phyloP scores from a whole-genome alignment of 2,329 filamentous ascomycete genomes.

The Xylariaceae sp. region DNA sequence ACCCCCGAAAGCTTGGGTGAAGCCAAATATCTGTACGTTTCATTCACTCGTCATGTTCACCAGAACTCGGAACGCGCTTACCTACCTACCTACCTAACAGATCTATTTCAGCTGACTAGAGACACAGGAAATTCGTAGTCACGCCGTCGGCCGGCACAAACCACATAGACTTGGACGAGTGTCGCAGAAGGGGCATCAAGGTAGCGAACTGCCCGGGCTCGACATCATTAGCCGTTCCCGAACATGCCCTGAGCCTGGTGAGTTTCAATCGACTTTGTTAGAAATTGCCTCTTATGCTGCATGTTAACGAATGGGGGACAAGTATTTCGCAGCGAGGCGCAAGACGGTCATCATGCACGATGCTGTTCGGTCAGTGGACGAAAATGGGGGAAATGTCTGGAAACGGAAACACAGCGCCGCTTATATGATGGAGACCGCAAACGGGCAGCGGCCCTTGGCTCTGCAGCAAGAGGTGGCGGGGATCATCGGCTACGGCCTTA shows the following conservation, averaged over 20 bases:
- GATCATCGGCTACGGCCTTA: slow-evolving; percentile 20
- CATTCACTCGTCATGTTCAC: too few relatives aligned
- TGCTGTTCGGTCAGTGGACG: slow-evolving; percentile 12
- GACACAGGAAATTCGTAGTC: slow-evolving; percentile 19
- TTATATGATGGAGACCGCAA: slow-evolving; percentile 18
- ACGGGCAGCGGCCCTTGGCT: slow-evolving; percentile 11
- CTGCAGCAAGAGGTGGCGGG: slow-evolving; percentile 19
- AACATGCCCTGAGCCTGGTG: slow-evolving; percentile 21
- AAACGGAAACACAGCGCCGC: slow-evolving; percentile 17
- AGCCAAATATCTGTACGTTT: slow-evolving; percentile 20
- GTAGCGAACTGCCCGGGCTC: slow-evolving; percentile 17
- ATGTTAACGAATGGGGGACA: not conserved
- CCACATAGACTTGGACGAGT: slow-evolving; percentile 21
- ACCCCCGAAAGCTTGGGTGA: slow-evolving; percentile 18
- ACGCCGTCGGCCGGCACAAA: slow-evolving; percentile 18
- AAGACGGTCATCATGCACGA: slow-evolving; percentile 21
- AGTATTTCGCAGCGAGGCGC: slow-evolving; percentile 23
- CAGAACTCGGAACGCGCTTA: too few relatives aligned
- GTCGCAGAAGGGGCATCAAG: slow-evolving; percentile 17
- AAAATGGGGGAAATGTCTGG: slow-evolving; percentile 15
- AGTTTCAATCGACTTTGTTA: too few relatives aligned
- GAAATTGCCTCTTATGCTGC: too few relatives aligned
- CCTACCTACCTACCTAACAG: too few relatives aligned
- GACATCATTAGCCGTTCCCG: slow-evolving; percentile 17
- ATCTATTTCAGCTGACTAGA: too few relatives aligned